Base-by-base conservation (phyloP, 78 protist species). In the Kipferlia bialata region DNA sequence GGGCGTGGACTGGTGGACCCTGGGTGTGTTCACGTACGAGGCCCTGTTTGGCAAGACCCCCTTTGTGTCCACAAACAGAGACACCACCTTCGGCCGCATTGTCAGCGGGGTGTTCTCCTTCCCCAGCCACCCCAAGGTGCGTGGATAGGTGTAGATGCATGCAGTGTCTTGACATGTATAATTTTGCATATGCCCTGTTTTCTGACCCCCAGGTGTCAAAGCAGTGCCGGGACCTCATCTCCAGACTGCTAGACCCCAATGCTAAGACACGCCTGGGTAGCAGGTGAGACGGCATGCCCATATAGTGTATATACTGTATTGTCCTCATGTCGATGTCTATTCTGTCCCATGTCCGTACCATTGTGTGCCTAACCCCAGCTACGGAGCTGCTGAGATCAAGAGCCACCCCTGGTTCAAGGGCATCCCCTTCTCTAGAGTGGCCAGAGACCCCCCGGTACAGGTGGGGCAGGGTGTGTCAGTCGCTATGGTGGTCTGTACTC, bases 1-100 rank as follows among this genome's bases (percentile, higher is more conserved):
- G 5, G 85, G 73, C 28, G 82, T 80, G 53, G 88, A 84, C 72
- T 80, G 77, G 78, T 81, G 85, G 85, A 31, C 85, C 10, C 36
- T 75, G 2, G 86, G 85, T n/a, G 36, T 73, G 31, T 12, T 78
- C 7, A 70, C 61, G 22, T 78, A 72, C 59, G 82, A 70, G 59
- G 10, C 73, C 66, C 44, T 78, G 32, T 13, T 3, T 0, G 65
- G 71, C 63, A 1, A 17, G 66, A 62, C 63, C 63, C 56, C 32
- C 2, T 58, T 58, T 58, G 10, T 5, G 33, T 5, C 24, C 36
- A 13, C 33, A 58, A 58, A 5, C 5, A 10, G 20, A 5, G 10
- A 58, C 10, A 12, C 10, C 20, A 58, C 36, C 24, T 58, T 34
- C 36, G 62, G 20, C 24, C 5, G 10, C 33, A 58, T 58, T 58